phyloP scores from a whole-genome alignment of 352 stramenopile species.

The Discostella stelligera region DNA sequence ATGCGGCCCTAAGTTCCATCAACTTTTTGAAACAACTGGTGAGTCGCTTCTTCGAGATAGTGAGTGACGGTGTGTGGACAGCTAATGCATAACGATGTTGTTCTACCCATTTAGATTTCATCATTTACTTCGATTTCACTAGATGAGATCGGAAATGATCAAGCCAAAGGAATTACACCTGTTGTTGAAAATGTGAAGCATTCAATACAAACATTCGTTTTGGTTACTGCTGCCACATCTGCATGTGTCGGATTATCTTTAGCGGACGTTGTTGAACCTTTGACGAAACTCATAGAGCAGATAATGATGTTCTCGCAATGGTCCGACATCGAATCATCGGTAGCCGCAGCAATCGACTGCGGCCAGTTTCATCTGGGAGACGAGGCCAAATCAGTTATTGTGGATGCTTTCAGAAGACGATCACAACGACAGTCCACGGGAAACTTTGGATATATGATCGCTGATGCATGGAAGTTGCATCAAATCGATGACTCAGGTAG shows the following conservation, averaged over 20 bases:
- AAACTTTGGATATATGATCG: slow-evolving; percentile 44
- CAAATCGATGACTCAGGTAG: slow-evolving; percentile 48
- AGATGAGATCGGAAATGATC: slow-evolving; percentile 9
- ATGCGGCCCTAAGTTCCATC: slow-evolving; percentile 36
- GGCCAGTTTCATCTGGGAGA: slow-evolving; percentile 52
- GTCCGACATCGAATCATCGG: slow-evolving; percentile 34
- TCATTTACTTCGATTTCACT: slow-evolving; percentile 25
- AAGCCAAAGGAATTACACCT: slow-evolving; percentile 11
- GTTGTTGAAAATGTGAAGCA: slow-evolving; percentile 29
- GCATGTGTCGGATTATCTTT: slow-evolving; percentile 47
- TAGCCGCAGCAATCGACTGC: slow-evolving; percentile 22
- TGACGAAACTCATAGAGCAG: slow-evolving; percentile 34
- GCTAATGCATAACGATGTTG: slow-evolving; percentile 4
- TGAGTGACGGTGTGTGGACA: not conserved
- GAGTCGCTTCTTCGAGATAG: not conserved
- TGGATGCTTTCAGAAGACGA: slow-evolving; percentile 27
- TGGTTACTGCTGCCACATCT: slow-evolving; percentile 30
- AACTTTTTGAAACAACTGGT: slow-evolving; percentile 48
- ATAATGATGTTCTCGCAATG: slow-evolving; percentile 26
- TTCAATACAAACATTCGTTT: slow-evolving; percentile 26
- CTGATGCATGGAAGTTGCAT: slow-evolving; percentile 60
- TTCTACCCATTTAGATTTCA: slow-evolving; percentile 20
- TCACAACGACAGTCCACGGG: slow-evolving; percentile 10
- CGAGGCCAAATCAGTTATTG: slow-evolving; percentile 27
- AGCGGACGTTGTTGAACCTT: slow-evolving; percentile 24